Percentiles rank a stretch among this genome's conserved stretches.
Evolutionary conservation across 2,329 filamentous ascomycete species (phyloP).

Genomic region (Alternaria ventricosa): DNA sequence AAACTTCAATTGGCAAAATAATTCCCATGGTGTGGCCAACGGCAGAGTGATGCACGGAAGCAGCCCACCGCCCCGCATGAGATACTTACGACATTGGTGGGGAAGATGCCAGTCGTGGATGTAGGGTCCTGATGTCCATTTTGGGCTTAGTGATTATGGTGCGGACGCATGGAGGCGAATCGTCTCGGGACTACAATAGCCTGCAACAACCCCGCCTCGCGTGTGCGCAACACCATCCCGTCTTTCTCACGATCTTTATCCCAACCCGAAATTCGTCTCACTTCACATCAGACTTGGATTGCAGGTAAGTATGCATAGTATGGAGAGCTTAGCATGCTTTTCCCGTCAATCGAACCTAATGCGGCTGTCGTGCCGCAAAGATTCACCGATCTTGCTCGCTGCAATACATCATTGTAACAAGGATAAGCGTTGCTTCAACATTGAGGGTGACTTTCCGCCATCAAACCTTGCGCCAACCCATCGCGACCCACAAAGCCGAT

Average conservation of each 20-base stretch:
- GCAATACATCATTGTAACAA: slow-evolving; percentile 4
- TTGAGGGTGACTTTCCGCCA: slow-evolving; percentile 11
- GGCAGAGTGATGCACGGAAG: slow-evolving; percentile 12
- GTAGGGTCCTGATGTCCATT: slow-evolving; percentile 37
- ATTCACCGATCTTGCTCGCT: neutral
- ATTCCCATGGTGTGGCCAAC: slow-evolving; percentile 24
- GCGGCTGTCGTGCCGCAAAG: slow-evolving; percentile 3
- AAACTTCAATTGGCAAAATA: slow-evolving; percentile 29
- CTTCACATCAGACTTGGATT: neutral
- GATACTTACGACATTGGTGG: slow-evolving; percentile 36
- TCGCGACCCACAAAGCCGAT: slow-evolving; percentile 1
- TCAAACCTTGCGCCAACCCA: slow-evolving; percentile 10
- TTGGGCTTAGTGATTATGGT: slow-evolving; percentile 24
- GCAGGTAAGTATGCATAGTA: slow-evolving; percentile 8
- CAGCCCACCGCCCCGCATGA: slow-evolving; percentile 30
- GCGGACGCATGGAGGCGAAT: slow-evolving; percentile 10
- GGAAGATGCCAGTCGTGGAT: slow-evolving; percentile 29
- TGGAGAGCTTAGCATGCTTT: slow-evolving; percentile 11
- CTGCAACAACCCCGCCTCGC: slow-evolving; percentile 33
- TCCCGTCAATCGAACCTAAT: slow-evolving; percentile 1
- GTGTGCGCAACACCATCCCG: slow-evolving; percentile 16
- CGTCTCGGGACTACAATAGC: slow-evolving; percentile 26
- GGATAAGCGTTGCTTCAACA: slow-evolving; percentile 1
- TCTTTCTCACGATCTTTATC: neutral
- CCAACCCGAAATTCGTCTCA: neutral